These are phyloP conservation scores for Xylaria castorea DNA, from an alignment of 495 filamentous ascomycete species.

Conservation along the genomic window DNA sequence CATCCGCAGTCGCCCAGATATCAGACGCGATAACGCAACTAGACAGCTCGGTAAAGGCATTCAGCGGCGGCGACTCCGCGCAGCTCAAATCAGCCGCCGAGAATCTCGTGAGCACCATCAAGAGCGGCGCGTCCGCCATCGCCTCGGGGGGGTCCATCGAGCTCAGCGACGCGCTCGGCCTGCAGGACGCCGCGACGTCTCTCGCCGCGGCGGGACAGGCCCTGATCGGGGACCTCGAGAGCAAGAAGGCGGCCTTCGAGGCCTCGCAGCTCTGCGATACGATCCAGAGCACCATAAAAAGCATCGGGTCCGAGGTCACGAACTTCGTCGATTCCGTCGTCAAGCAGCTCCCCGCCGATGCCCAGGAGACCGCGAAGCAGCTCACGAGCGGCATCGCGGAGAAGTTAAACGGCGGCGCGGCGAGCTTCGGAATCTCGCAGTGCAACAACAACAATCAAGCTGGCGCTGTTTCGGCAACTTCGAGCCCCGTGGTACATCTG, in stretches of 20 bases:
- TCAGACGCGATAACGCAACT: slow-evolving; percentile 42
- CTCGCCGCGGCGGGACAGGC: slow-evolving; percentile 42
- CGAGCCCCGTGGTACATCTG: slow-evolving; percentile 8
- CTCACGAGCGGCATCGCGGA: slow-evolving; percentile 45
- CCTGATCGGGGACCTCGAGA: slow-evolving; percentile 41
- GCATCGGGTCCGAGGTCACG: slow-evolving; percentile 44
- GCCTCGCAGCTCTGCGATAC: slow-evolving; percentile 39
- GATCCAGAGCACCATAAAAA: slow-evolving; percentile 38
- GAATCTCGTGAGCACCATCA: slow-evolving; percentile 45
- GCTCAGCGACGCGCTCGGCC: slow-evolving; percentile 41
- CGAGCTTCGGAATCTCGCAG: slow-evolving; percentile 29
- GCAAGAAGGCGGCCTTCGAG: slow-evolving; percentile 47
- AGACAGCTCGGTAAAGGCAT: slow-evolving; percentile 46
- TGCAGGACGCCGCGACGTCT: slow-evolving; percentile 44
- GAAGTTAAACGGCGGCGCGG: slow-evolving; percentile 38
- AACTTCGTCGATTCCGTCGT: slow-evolving; percentile 43
- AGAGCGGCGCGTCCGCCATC: slow-evolving; percentile 40
- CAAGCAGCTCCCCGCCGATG: slow-evolving; percentile 43
- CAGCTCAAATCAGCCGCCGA: slow-evolving; percentile 44
- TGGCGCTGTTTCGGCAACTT: slow-evolving; percentile 30
- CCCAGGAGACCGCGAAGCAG: slow-evolving; percentile 35
- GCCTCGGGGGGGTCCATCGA: slow-evolving; percentile 35
- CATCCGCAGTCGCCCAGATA: slow-evolving; percentile 43
- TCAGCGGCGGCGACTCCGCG: slow-evolving; percentile 41
- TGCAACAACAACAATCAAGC: slow-evolving; percentile 28